Conservation (phyloP, 805 yeast species). For the Saturnispora dispora region DNA sequence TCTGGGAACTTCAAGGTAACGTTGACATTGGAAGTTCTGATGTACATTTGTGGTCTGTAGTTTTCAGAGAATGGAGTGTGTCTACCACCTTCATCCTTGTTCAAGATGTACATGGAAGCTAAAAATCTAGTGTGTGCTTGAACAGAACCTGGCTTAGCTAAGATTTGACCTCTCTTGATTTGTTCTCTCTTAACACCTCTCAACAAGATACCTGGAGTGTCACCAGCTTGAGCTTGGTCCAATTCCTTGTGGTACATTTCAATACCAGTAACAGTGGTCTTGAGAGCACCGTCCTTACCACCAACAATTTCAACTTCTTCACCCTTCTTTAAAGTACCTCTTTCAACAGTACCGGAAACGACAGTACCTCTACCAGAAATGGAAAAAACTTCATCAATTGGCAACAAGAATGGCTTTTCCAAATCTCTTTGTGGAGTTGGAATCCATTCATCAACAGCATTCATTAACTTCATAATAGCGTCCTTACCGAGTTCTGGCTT, state of each 20-base stretch:
- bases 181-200: constrained; percentile 99
- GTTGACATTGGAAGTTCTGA: constrained; percentile 94
- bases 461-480: constrained; percentile 74
- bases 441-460: constrained; percentile 86
- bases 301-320: constrained; percentile 98
- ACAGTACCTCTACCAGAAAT: constrained; percentile 99
- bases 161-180: constrained; percentile 93
- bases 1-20: constrained; percentile 85
- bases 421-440: constrained; percentile 97
- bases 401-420: constrained; percentile 94
- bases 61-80: constrained; percentile 94
- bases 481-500: constrained; percentile 87
- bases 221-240: constrained; percentile 97
- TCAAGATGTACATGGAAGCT: constrained; percentile 84
- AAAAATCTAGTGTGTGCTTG: constrained; percentile 89
- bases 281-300: constrained; percentile 72
- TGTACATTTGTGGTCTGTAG: constrained; percentile 96
- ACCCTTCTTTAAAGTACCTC: constrained; percentile 96
- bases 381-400: constrained; percentile 94
- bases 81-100: constrained; percentile 99
- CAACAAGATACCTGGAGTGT: constrained; percentile 93
- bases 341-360: constrained; percentile 97
- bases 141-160: constrained; percentile 86
- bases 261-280: constrained; percentile 94
- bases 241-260: constrained; percentile 99